Percentiles rank a stretch among this genome's conserved stretches.
These are phyloP conservation scores for Suillus subalutaceus DNA, from an alignment of 768 basidiomycete species.

Conservation along the genomic window DNA sequence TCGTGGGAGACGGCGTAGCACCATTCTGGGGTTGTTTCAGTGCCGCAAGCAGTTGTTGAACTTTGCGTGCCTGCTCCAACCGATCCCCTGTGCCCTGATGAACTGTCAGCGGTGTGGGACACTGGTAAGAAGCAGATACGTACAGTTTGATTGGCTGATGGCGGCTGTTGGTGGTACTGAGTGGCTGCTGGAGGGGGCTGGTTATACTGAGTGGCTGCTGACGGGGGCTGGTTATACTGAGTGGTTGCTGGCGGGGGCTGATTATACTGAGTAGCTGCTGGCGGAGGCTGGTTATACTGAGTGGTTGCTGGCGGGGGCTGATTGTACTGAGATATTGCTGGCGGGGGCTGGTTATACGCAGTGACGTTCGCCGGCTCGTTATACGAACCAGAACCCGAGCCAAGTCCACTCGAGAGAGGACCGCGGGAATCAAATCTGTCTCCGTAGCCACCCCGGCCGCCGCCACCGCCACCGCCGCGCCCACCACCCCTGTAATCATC, in stretches of 20 bases:
- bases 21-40: conserved; percentile 68
- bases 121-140: conserved; percentile 16
- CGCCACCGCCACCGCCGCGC: conserved; percentile 23
- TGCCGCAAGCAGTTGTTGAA: conserved; percentile 83
- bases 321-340: conserved; percentile 7
- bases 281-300: conserved; percentile 30
- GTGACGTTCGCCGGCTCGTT: conserved; percentile 28
- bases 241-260: conserved; percentile 26
- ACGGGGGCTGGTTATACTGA: conserved; percentile 30
- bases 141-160: conserved; percentile 32
- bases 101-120: neutral
- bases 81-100: conserved; percentile 68
- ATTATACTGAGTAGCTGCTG: conserved; percentile 23
- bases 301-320: conserved; percentile 21
- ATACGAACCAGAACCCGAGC: conserved; percentile 21
- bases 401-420: conserved; percentile 28
- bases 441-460: conserved; percentile 43
- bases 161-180: conserved; percentile 30
- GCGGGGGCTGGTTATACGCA: conserved; percentile 31
- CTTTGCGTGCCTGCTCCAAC: conserved; percentile 84
- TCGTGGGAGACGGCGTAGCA: conserved; percentile 16
- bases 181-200: conserved; percentile 23
- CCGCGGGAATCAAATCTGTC: conserved; percentile 48
- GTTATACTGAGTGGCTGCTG: conserved; percentile 23
- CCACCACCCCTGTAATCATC: conserved; percentile 39